These are phyloP conservation scores for Trichoderma koningii DNA, from an alignment of 2,329 filamentous ascomycete genomes.

Conservation along the genomic window DNA sequence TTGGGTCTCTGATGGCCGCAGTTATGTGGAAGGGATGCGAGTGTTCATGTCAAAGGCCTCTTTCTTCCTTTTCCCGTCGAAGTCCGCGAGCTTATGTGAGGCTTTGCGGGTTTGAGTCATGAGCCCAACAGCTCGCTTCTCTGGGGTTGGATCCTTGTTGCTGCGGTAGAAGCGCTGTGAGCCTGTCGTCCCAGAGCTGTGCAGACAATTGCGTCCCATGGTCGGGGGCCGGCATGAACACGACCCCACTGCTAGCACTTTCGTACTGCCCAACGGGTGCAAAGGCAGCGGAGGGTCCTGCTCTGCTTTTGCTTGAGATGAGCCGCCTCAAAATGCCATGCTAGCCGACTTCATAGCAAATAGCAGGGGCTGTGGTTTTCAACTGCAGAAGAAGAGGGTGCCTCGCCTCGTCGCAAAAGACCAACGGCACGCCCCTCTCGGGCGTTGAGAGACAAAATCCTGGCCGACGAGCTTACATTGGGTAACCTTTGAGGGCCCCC, in stretches of 20 bases:
- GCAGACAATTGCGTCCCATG: slow-evolving; percentile 7
- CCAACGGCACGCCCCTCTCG: slow-evolving; percentile 15
- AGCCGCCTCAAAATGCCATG: slow-evolving; percentile 22
- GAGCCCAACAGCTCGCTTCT: slow-evolving; percentile 23
- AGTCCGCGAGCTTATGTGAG: background rate
- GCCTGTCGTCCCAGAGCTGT: background rate
- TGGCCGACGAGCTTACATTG: background rate
- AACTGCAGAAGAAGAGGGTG: background rate
- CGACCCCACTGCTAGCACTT: slow-evolving; percentile 4
- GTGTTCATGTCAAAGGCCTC: background rate
- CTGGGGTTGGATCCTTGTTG: slow-evolving; percentile 3
- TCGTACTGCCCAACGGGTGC: slow-evolving; percentile 12
- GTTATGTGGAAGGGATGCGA: slow-evolving; percentile 4
- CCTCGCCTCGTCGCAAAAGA: background rate
- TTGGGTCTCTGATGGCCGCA: slow-evolving; percentile 23
- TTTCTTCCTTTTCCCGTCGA: background rate
- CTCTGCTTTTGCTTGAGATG: background rate
- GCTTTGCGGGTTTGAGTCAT: background rate
- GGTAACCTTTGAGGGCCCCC: slow-evolving; percentile 12
- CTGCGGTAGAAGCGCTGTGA: background rate
- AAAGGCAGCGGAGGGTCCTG: slow-evolving; percentile 5
- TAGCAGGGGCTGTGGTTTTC: slow-evolving; percentile 1
- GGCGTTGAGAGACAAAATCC: slow-evolving; percentile 1
- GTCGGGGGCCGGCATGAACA: slow-evolving; percentile 19
- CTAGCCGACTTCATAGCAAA: slow-evolving; percentile 12